A percentile compares a stretch with the other conserved stretches of the same genome.
phyloP scores from a whole-genome alignment of 2,329 filamentous ascomycete genomes.

The Ophiostoma populinum region DNA sequence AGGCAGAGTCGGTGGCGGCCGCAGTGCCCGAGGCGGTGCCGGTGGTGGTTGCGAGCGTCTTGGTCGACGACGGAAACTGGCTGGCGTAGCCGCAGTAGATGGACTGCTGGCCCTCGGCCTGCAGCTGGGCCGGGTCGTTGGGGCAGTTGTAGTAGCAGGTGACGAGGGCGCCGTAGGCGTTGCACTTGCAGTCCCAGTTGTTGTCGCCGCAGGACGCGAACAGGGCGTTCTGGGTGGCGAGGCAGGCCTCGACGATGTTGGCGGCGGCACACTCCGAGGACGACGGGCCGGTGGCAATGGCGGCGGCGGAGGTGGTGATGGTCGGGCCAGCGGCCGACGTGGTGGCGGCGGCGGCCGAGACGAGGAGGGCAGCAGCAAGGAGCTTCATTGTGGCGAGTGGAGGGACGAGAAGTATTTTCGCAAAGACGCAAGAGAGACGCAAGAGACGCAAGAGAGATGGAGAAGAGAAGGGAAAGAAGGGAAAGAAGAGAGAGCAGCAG shows the following conservation, averaged over 20 bases:
- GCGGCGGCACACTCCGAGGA: conserved; percentile 10
- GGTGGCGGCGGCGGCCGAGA: conserved; percentile 3
- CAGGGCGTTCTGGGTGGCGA: conserved; percentile 20
- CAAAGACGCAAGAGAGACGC: conserved; percentile 1
- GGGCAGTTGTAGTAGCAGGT: conserved; percentile 38
- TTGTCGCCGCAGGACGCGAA: conserved; percentile 20
- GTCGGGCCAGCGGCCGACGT: conserved; percentile 3
- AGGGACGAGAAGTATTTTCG: neutral
- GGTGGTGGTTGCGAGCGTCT: conserved; percentile 11
- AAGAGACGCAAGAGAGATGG: neutral
- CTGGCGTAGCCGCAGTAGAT: conserved; percentile 29
- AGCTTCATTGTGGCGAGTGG: conserved; percentile 7
- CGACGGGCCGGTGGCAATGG: conserved; percentile 4
- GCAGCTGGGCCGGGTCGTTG: conserved; percentile 23
- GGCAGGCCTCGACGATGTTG: conserved; percentile 11
- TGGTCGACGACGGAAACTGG: conserved; percentile 22
- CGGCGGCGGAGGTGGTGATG: conserved; percentile 6
- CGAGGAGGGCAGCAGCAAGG: conserved; percentile 5
- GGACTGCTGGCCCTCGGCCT: conserved; percentile 21
- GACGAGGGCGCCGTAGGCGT: conserved; percentile 24
- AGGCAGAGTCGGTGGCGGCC: conserved; percentile 12
- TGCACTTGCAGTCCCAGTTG: conserved; percentile 32
- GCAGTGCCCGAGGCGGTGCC: conserved; percentile 10
- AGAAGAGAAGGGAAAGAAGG: neutral
- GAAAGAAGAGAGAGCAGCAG: neutral